Conservation (phyloP, 768 basidiomycete genomes). For the Lactarius hatsudake region DNA sequence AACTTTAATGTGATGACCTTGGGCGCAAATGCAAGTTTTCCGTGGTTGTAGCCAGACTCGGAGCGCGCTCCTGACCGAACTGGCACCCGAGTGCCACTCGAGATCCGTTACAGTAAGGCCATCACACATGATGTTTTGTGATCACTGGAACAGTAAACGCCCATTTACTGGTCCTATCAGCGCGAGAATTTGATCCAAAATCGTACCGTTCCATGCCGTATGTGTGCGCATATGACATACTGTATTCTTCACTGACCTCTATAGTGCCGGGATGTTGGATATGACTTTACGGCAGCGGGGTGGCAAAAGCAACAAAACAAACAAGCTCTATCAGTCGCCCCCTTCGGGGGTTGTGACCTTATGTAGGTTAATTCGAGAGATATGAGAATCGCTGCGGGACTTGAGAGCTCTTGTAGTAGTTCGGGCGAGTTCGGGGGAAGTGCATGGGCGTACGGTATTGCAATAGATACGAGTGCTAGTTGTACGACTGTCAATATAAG, state of each 20-base stretch:
- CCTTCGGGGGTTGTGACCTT: not conserved
- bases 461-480: not conserved
- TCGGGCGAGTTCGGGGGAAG: not conserved
- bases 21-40: not conserved
- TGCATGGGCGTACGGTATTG: not conserved
- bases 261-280: not conserved
- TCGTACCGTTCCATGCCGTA: not conserved
- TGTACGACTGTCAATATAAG: not conserved
- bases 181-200: not conserved
- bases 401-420: not conserved
- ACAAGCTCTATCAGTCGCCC: not conserved
- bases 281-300: not conserved
- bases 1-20: not conserved
- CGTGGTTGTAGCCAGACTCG: not conserved
- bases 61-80: not conserved
- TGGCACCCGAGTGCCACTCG: not conserved
- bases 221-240: not conserved
- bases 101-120: not conserved
- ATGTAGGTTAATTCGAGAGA: not conserved
- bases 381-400: not conserved
- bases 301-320: not conserved
- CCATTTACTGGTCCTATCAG: not conserved
- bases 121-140: not conserved
- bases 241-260: not conserved
- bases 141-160: not conserved